phyloP scores from a whole-genome alignment of 805 yeast genomes.

The Ogataea henricii region DNA sequence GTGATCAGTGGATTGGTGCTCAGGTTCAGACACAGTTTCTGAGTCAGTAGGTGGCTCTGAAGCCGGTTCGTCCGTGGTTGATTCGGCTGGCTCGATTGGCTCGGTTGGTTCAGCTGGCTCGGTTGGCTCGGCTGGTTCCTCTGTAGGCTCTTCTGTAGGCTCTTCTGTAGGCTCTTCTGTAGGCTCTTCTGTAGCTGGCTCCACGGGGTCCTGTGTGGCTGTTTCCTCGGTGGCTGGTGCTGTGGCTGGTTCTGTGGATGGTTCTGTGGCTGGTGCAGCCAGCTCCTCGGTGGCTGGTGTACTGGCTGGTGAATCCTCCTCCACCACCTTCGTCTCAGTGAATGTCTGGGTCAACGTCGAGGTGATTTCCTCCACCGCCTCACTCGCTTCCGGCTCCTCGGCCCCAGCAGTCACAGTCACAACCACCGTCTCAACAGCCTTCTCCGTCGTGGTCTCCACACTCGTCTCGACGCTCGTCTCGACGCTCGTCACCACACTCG shows the following conservation, averaged over 20 bases:
- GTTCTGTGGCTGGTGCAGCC: background rate
- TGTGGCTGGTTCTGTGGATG: background rate
- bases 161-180: too few species aligned
- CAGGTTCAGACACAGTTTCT: too few species aligned
- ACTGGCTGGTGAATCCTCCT: background rate
- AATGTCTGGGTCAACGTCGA: background rate
- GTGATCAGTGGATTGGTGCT: too few species aligned
- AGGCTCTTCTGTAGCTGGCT: too few species aligned
- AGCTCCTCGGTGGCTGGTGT: background rate
- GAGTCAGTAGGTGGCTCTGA: too few species aligned
- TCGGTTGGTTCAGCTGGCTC: too few species aligned
- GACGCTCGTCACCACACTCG: slow-evolving; percentile 9
- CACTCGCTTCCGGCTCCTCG: slow-evolving; percentile 5
- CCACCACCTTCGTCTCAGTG: background rate
- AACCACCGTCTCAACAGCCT: slow-evolving; percentile 7
- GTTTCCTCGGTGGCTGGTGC: background rate
- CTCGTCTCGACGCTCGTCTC: slow-evolving; percentile 1
- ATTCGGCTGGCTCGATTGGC: too few species aligned
- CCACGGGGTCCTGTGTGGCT: too few species aligned
- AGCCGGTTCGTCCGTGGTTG: too few species aligned
- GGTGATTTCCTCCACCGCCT: background rate
- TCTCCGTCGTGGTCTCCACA: slow-evolving; percentile 8
- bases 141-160: too few species aligned
- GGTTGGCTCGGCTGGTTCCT: too few species aligned
- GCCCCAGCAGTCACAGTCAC: background rate